phyloP scores from a whole-genome alignment of 2,329 filamentous ascomycete species.

The Chaetoscypha palmicola region DNA sequence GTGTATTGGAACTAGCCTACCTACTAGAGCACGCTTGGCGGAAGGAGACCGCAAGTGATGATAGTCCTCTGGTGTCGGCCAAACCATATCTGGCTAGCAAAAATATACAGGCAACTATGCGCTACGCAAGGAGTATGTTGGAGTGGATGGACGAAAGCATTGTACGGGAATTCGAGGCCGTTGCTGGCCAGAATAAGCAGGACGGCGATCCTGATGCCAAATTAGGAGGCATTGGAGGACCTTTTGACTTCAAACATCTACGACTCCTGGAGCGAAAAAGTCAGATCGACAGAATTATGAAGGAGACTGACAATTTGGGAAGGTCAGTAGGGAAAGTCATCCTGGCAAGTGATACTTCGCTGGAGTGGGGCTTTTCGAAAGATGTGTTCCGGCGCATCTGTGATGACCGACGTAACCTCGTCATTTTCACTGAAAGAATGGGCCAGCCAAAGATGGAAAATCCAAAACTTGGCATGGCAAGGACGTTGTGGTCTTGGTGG shows the following conservation, averaged over 20 bases:
- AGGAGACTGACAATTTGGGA: conserved; percentile 35
- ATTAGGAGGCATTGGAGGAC: conserved; percentile 49
- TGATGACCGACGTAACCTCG: conserved; percentile 69
- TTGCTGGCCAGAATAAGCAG: conserved; percentile 37
- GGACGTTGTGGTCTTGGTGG: conserved; percentile 75
- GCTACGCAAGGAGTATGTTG: conserved; percentile 88
- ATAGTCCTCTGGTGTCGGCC: conserved; percentile 44
- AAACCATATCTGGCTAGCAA: conserved; percentile 78
- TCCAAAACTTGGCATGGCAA: conserved; percentile 45
- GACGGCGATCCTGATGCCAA: conserved; percentile 42
- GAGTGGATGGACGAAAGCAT: conserved; percentile 99
- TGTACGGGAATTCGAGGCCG: conserved; percentile 80
- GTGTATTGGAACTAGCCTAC: conserved; percentile 86
- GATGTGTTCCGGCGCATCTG: conserved; percentile 70
- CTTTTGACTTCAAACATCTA: conserved; percentile 85
- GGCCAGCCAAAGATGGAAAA: conserved; percentile 31
- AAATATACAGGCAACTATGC: conserved; percentile 81
- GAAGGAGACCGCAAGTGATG: conserved; percentile 47
- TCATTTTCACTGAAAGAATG: conserved; percentile 77
- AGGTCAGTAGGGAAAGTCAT: conserved; percentile 61
- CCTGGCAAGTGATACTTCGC: conserved; percentile 78
- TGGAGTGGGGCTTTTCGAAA: conserved; percentile 94
- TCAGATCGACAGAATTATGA: conserved; percentile 66
- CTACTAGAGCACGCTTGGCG: conserved; percentile 90
- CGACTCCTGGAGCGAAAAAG: conserved; percentile 75